Base-by-base conservation (phyloP, 129 eudicot species). In the Tanacetum coccineum region DNA sequence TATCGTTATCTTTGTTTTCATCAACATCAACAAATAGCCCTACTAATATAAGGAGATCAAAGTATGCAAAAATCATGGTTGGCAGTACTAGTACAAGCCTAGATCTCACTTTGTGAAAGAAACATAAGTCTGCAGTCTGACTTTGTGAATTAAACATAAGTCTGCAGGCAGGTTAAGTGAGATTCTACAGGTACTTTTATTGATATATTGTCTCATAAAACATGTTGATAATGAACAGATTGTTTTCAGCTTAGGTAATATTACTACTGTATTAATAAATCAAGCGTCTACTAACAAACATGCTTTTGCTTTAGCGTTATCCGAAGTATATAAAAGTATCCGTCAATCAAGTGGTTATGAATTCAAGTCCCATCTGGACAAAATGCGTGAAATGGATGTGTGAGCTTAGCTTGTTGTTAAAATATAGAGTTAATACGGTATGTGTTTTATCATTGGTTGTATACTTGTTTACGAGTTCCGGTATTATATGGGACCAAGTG, bases 81-180 rank as follows among this genome's bases (percentile, higher is more conserved):
- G 65, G 40, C 6, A 22, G 64, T 32, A 62, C 68, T 68, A 72
- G 70, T 51, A 44, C 77, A 64, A 44, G 66, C 47, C 82, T 91
- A 25, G 93, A 87, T 91, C 87, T 91, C 80, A 83, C 80, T 73
- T 77, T 91, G 82, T 91, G 88, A 84, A 82, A 68, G 66, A 73
- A 76, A 83, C 73, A 71, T 80, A 62, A 32, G 9, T 8, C 32
- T 22, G 25, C 25, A 22, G 25, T 22, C 25, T 22, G 2, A 22
- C 1, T 22, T 22, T 22, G 25, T 22, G 25, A 22, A 22, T 0
- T 22, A 22, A 22, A 22, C 25, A n/a, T n/a, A n/a, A n/a, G n/a
- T n/a, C n/a, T n/a, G n/a, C n/a, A n/a, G n/a, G n/a, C n/a, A n/a
- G n/a, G n/a, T n/a, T n/a, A 66, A 82, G 85, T 79, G 87, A 85